Conservation (phyloP, 202 grass and related monocot species). For the Digitaria exilis region DNA sequence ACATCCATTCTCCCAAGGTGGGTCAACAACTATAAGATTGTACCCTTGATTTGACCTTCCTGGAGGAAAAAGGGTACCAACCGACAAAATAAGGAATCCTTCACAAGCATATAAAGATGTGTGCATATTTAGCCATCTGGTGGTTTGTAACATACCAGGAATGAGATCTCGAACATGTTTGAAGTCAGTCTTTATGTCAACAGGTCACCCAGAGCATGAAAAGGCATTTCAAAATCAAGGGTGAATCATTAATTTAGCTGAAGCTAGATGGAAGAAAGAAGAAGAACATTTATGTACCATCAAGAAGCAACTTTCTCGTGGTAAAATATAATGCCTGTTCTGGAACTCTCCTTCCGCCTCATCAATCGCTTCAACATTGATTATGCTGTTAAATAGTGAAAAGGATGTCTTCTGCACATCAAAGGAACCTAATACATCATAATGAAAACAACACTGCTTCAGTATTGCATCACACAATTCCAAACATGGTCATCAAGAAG, state of each 20-base stretch:
- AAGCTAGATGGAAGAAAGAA: conserved; percentile 20
- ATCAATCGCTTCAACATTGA: conserved; percentile 55
- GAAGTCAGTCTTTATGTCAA: conserved; percentile 74
- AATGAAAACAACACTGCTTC: conserved; percentile 21
- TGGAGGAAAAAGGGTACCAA: conserved; percentile 34
- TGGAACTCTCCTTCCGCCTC: conserved; percentile 70
- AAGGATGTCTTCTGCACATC: conserved; percentile 39
- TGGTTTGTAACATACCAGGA: conserved; percentile 58
- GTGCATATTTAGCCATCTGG: not conserved
- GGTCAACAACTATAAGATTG: conserved; percentile 92
- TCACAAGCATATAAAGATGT: not conserved
- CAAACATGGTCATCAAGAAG: conserved; percentile 18
- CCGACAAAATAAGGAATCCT: not conserved
- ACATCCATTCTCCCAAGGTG: conserved; percentile 97
- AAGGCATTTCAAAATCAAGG: conserved; percentile 28
- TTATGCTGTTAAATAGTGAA: conserved; percentile 68
- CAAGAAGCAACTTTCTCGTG: conserved; percentile 63
- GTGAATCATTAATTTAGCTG: conserved; percentile 16
- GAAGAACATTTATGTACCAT: conserved; percentile 71
- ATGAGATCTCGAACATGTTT: conserved; percentile 68
- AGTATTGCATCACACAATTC: conserved; percentile 13
- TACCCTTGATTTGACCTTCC: conserved; percentile 59
- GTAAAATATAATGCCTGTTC: conserved; percentile 66
- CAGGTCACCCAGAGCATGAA: conserved; percentile 40
- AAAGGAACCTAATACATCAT: conserved; percentile 38